phyloP scores from a whole-genome alignment of 2,329 filamentous ascomycete species.

The Cylindrodendrum hubeiense region DNA sequence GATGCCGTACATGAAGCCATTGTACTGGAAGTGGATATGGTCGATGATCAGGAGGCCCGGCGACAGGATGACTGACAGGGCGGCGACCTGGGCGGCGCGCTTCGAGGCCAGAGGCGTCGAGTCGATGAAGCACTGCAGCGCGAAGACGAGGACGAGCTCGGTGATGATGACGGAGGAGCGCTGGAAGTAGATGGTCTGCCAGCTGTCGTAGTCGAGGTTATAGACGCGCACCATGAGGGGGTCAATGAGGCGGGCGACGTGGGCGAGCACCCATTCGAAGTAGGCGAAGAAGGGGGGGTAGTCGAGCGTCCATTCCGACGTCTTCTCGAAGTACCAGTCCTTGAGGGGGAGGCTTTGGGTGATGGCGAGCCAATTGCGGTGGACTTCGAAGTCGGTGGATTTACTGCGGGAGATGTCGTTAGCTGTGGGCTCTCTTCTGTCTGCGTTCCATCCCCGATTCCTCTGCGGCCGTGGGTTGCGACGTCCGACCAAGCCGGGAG shows the following conservation, averaged over 20 bases:
- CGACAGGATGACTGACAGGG: conserved; percentile 89
- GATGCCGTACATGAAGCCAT: conserved; percentile 94
- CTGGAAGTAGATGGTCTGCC: conserved; percentile 96
- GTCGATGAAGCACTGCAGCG: conserved; percentile 84
- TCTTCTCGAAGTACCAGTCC: conserved; percentile 97
- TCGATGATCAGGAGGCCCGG: conserved; percentile 97
- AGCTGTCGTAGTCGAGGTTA: conserved; percentile 88
- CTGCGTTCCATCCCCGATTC: too few relatives aligned
- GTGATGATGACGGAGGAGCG: conserved; percentile 87
- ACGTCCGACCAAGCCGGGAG: neutral
- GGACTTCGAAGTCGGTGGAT: conserved; percentile 98
- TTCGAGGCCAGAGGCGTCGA: conserved; percentile 75
- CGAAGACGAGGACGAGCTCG: conserved; percentile 86
- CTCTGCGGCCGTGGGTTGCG: neutral
- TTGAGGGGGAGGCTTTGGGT: conserved; percentile 88
- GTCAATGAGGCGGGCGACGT: conserved; percentile 81
- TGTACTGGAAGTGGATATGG: conserved; percentile 99
- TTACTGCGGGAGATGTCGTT: conserved; percentile 70
- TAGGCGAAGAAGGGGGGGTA: conserved; percentile 98
- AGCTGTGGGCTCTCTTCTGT: neutral
- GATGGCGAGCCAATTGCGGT: conserved; percentile 98
- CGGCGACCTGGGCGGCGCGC: conserved; percentile 84
- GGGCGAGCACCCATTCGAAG: conserved; percentile 94
- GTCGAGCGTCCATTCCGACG: conserved; percentile 99
- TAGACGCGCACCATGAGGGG: conserved; percentile 84